Evolutionary conservation across 225 moss, liverwort and hornwort genomes (phyloP).

Genomic region (Marchantia polymorpha): DNA sequence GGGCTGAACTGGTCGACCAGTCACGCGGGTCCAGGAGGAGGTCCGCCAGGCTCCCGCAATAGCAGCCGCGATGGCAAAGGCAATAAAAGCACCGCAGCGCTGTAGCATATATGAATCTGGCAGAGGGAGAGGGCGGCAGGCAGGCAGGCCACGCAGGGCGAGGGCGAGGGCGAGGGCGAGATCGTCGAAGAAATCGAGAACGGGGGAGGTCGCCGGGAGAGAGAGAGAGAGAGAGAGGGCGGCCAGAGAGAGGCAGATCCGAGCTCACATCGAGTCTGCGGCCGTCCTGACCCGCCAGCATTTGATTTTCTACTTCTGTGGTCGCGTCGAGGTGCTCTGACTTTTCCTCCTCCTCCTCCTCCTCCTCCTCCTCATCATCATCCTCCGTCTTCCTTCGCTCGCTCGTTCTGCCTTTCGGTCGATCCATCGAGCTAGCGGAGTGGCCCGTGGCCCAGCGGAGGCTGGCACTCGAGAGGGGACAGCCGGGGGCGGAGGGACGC

Average conservation of each 20-base stretch:
- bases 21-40: not conserved
- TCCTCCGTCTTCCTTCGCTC: too few relatives aligned
- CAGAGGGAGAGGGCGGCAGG: not conserved
- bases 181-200: not conserved
- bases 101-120: not conserved
- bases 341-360: too few relatives aligned
- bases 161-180: not conserved
- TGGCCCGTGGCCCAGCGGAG: not conserved
- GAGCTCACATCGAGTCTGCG: too few relatives aligned
- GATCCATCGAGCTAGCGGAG: not conserved
- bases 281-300: too few relatives aligned
- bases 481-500: too few relatives aligned
- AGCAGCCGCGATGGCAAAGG: not conserved
- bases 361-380: too few relatives aligned
- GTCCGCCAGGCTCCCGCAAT: not conserved
- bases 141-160: too few relatives aligned
- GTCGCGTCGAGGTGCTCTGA: too few relatives aligned
- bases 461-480: too few relatives aligned
- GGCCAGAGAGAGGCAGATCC: not conserved
- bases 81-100: not conserved
- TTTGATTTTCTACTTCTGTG: too few relatives aligned
- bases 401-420: too few relatives aligned
- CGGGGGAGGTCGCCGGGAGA: not conserved
- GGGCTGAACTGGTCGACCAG: not conserved
- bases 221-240: not conserved